Percentiles rank a stretch among this genome's conserved stretches.
Evolutionary conservation across 2,329 filamentous ascomycete species (phyloP).

Genomic region (Apiospora sp.): DNA sequence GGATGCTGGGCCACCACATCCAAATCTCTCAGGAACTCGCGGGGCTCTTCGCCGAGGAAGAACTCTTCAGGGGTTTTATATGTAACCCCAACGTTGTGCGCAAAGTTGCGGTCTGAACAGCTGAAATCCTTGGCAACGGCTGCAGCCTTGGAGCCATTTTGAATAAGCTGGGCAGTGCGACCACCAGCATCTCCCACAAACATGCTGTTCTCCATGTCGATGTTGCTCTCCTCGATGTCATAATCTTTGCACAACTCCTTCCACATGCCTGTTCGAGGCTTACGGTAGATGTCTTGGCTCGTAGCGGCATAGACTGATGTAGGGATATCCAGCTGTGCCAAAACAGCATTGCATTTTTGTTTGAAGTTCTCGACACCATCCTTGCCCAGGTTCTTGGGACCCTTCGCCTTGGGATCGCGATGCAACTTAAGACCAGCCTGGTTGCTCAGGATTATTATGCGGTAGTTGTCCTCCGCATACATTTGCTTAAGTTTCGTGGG

Average conservation of each 20-base stretch:
- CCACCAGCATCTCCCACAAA: conserved; percentile 91
- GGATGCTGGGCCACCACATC: conserved; percentile 71
- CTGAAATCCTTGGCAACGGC: conserved; percentile 65
- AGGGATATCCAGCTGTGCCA: conserved; percentile 77
- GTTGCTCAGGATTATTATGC: conserved; percentile 84
- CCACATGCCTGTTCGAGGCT: conserved; percentile 93
- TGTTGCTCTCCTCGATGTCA: conserved; percentile 60
- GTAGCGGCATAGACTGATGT: conserved; percentile 88
- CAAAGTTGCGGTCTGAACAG: conserved; percentile 79
- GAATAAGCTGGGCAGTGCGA: conserved; percentile 61
- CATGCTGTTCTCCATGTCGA: conserved; percentile 77
- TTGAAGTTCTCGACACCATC: conserved; percentile 84
- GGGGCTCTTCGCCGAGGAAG: conserved; percentile 74
- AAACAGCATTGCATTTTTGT: conserved; percentile 74
- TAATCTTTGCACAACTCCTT: conserved; percentile 65
- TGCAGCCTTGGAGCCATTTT: conserved; percentile 39
- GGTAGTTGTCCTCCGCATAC: conserved; percentile 73
- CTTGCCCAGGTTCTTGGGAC: conserved; percentile 64
- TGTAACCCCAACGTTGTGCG: conserved; percentile 79
- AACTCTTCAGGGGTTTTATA: conserved; percentile 93
- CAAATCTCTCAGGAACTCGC: conserved; percentile 74
- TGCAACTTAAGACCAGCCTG: conserved; percentile 84
- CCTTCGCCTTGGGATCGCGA: conserved; percentile 71
- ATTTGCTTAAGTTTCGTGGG: conserved; percentile 73
- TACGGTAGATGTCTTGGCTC: conserved; percentile 80